phyloP scores from a whole-genome alignment of 305 asterid genomes.

The Salvia sclarea region DNA sequence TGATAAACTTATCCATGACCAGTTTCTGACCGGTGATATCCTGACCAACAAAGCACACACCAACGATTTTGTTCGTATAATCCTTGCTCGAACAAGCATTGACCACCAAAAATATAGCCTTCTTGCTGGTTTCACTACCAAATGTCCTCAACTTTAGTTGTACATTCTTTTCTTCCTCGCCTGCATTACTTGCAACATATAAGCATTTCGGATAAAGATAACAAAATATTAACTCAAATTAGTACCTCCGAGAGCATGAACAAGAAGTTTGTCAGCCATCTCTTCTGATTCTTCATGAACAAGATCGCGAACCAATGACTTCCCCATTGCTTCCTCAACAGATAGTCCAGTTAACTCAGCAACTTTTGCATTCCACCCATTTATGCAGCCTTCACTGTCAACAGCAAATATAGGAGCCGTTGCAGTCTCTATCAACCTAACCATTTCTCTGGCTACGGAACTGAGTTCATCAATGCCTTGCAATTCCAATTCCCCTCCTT shows the following conservation, averaged over 20 bases:
- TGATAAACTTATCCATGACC: slow-evolving; percentile 84
- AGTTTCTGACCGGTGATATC: slow-evolving; percentile 80
- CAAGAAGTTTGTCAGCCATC: slow-evolving; percentile 59
- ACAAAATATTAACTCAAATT: slow-evolving; percentile 12
- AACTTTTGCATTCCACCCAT: slow-evolving; percentile 89
- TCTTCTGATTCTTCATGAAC: slow-evolving; percentile 71
- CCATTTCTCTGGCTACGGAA: slow-evolving; percentile 93
- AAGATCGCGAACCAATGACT: slow-evolving; percentile 71
- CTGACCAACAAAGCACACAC: slow-evolving; percentile 89
- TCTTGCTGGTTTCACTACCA: slow-evolving; percentile 50
- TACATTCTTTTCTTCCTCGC: slow-evolving; percentile 76
- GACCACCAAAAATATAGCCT: slow-evolving; percentile 69
- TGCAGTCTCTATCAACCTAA: slow-evolving; percentile 87
- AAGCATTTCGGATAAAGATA: slow-evolving; percentile 7
- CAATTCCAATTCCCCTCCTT: slow-evolving; percentile 47
- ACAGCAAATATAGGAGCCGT: slow-evolving; percentile 95
- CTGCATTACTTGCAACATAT: slow-evolving; percentile 47
- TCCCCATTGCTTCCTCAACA: slow-evolving; percentile 81
- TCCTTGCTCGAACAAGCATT: slow-evolving; percentile 95
- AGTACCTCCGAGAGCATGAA: slow-evolving; percentile 74
- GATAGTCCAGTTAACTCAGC: slow-evolving; percentile 78
- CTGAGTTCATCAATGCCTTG: slow-evolving; percentile 77
- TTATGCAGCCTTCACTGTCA: slow-evolving; percentile 64
- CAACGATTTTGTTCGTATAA: slow-evolving; percentile 64
- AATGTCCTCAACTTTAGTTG: slow-evolving; percentile 69